A percentile compares a stretch with the other conserved stretches of the same genome.
Evolutionary conservation across 352 stramenopile genomes (phyloP).

Genomic region (Thalassiosira hispida): DNA sequence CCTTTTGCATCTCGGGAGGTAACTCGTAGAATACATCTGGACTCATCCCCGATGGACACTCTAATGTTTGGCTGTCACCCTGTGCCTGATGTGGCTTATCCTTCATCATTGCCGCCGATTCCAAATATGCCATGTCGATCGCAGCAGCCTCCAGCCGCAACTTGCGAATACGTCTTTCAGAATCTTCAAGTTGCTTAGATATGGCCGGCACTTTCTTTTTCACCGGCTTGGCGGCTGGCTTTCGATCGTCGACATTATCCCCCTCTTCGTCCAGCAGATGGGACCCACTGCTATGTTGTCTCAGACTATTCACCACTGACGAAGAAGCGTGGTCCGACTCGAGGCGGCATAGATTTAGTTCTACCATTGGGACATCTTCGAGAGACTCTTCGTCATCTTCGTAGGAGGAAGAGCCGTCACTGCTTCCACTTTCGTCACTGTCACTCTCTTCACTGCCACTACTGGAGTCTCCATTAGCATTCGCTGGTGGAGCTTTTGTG

Average conservation of each 20-base stretch:
- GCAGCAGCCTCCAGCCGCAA: background rate
- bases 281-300: background rate
- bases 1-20: constrained; percentile 39
- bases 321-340: constrained; percentile 7
- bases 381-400: background rate
- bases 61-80: background rate
- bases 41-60: constrained; percentile 48
- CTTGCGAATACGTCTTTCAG: background rate
- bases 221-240: constrained; percentile 29
- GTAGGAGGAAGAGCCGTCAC: background rate
- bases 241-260: constrained; percentile 23
- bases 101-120: background rate
- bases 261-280: background rate
- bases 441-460: background rate
- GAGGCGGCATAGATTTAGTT: constrained; percentile 12
- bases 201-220: too few relatives aligned
- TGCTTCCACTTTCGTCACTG: constrained; percentile 6
- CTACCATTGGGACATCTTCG: constrained; percentile 3
- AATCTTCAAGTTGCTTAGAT: background rate
- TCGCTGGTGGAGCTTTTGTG: too few relatives aligned
- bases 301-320: constrained; percentile 10
- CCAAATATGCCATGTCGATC: constrained; percentile 22
- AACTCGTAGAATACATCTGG: constrained; percentile 48
- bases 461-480: background rate
- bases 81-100: background rate